These are phyloP conservation scores for Solanum boliviense DNA, from an alignment of 257 asterid species.

Conservation along the genomic window DNA sequence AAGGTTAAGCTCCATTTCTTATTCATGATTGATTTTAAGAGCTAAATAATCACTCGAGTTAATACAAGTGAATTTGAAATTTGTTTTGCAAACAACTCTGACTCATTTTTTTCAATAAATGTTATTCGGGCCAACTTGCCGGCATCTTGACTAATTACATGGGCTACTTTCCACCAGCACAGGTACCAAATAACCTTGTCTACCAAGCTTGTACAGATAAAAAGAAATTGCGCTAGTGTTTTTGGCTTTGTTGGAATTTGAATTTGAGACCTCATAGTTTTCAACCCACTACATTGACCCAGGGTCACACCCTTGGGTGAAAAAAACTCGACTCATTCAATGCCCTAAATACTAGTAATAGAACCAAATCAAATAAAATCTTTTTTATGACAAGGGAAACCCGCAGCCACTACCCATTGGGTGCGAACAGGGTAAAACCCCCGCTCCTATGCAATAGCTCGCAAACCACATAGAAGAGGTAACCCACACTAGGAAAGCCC, in stretches of 20 bases:
- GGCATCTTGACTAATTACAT: not conserved
- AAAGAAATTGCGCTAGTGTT: not conserved
- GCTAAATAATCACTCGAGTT: not conserved
- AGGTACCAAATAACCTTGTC: not conserved
- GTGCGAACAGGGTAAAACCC: no score
- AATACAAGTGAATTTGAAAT: not conserved
- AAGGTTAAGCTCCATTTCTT: not conserved
- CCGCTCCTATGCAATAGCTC: no score
- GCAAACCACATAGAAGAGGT: no score
- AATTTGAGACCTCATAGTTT: not conserved
- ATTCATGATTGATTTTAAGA: not conserved
- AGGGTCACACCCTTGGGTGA: not conserved
- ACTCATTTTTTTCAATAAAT: not conserved
- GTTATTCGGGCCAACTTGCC: not conserved
- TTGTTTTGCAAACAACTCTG: not conserved
- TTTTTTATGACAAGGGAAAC: no score
- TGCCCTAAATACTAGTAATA: not conserved
- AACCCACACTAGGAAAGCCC: no score
- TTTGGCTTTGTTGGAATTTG: not conserved
- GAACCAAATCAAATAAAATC: not conserved
- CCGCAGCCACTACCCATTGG: no score
- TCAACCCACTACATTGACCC: not conserved
- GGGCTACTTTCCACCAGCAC: not conserved
- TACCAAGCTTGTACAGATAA: not conserved
- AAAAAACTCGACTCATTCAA: not conserved